These are phyloP conservation scores for Mycena haematopus DNA, from an alignment of 768 basidiomycete genomes.

Conservation along the genomic window DNA sequence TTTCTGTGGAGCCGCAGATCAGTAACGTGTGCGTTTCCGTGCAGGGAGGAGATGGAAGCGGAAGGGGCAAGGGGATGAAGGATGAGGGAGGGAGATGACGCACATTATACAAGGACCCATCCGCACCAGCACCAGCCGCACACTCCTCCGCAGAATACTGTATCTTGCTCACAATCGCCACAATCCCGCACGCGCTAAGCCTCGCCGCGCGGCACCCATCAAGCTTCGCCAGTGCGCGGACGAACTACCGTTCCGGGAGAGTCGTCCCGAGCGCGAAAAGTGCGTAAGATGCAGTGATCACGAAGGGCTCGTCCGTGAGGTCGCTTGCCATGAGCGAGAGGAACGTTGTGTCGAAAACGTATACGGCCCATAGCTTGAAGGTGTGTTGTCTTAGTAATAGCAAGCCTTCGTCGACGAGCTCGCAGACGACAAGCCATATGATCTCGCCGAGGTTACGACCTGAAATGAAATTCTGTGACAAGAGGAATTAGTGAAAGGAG, in stretches of 20 bases:
- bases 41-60: too few species aligned
- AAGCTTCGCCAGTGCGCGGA: constrained; percentile 90
- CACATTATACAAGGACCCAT: constrained; percentile 95
- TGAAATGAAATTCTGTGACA: constrained; percentile 86
- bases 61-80: neutral
- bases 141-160: constrained; percentile 92
- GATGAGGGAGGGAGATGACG: constrained; percentile 34
- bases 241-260: constrained; percentile 95
- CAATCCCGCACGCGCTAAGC: constrained; percentile 94
- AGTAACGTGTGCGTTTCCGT: too few species aligned
- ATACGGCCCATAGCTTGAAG: constrained; percentile 95
- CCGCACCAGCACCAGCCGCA: constrained; percentile 88
- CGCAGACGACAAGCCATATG: constrained; percentile 90
- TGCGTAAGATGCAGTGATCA: constrained; percentile 98
- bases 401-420: constrained; percentile 95
- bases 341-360: constrained; percentile 95
- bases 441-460: constrained; percentile 97
- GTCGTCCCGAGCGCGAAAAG: constrained; percentile 98
- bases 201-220: constrained; percentile 91
- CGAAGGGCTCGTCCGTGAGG: constrained; percentile 94
- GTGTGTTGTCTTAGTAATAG: constrained; percentile 98
- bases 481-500: too few species aligned
- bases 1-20: constrained; percentile 67
- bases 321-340: constrained; percentile 97
- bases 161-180: constrained; percentile 95